A percentile compares a stretch with the other conserved stretches of the same genome.
phyloP scores from a whole-genome alignment of 805 yeast species.

The Candida andamanensis region DNA sequence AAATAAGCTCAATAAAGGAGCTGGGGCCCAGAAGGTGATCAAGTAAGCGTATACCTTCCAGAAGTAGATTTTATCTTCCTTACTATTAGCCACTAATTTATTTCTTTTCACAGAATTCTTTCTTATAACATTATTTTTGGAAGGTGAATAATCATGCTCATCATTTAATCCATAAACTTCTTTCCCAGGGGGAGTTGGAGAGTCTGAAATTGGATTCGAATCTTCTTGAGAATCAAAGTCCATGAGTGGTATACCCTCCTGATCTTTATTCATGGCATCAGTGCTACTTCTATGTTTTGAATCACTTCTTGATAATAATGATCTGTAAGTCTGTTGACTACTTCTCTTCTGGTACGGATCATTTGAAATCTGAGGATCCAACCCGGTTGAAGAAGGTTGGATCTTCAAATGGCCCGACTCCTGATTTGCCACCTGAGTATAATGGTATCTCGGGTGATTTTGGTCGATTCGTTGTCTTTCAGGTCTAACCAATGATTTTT shows the following conservation, averaged over 20 bases:
- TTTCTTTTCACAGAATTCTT: conserved; percentile 13
- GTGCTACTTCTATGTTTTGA: too few species aligned
- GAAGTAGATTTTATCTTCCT: conserved; percentile 34
- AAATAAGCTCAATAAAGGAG: conserved; percentile 59
- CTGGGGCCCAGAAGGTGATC: conserved; percentile 91
- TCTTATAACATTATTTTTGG: conserved; percentile 22
- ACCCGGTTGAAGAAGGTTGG: conserved; percentile 46
- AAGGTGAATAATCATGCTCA: conserved; percentile 34
- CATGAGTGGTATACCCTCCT: conserved; percentile 42
- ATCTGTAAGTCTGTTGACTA: conserved; percentile 11
- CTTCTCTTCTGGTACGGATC: conserved; percentile 6
- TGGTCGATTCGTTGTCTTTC: conserved; percentile 68
- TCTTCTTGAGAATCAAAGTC: conserved; percentile 22
- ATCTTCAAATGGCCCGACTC: conserved; percentile 58
- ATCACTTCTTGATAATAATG: conserved; percentile 1
- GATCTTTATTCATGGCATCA: too few species aligned
- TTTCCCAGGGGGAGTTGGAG: conserved; percentile 28
- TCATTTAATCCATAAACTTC: conserved; percentile 60
- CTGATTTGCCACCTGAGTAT: conserved; percentile 66
- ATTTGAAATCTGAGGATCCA: conserved; percentile 42
- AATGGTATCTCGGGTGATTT: conserved; percentile 73
- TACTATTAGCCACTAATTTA: conserved; percentile 10
- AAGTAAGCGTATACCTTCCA: conserved; percentile 82
- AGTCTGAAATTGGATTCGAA: conserved; percentile 2
- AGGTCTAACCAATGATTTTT: conserved; percentile 74